These are phyloP conservation scores for Coemansia javaensis DNA, from an alignment of 192 early-diverging fungal species.

Conservation along the genomic window DNA sequence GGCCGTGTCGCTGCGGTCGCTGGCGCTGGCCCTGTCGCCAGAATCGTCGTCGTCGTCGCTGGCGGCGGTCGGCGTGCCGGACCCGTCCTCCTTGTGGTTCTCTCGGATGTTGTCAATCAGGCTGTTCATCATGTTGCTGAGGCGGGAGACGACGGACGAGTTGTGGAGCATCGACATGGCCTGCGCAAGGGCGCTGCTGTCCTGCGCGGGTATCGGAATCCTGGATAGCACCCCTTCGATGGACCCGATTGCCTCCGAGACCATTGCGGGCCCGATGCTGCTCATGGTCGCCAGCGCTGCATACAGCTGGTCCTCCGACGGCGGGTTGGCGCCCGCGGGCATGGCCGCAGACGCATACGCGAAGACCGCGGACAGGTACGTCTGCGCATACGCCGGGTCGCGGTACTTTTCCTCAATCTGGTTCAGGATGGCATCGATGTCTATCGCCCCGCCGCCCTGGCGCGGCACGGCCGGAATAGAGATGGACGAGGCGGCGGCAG, in stretches of 20 bases:
- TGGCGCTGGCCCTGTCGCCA: neutral
- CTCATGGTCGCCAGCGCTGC: neutral
- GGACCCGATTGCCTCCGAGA: neutral
- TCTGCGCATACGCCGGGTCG: neutral
- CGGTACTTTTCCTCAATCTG: neutral
- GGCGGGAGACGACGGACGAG: constrained; percentile 6
- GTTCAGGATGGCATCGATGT: neutral
- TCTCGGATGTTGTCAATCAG: neutral
- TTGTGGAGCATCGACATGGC: constrained; percentile 4
- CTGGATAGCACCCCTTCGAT: neutral
- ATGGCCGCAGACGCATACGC: neutral
- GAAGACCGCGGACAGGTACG: neutral
- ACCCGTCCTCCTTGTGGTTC: constrained; percentile 1
- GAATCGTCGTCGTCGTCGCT: neutral
- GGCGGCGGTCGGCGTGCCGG: constrained; percentile 5
- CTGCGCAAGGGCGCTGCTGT: neutral
- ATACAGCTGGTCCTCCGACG: constrained; percentile 2
- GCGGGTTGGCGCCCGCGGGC: neutral
- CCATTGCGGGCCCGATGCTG: neutral
- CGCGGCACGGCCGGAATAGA: neutral
- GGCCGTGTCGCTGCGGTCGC: neutral
- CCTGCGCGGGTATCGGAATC: neutral
- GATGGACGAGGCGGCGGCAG: neutral
- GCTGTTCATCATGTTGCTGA: neutral
- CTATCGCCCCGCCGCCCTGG: neutral